Conservation (phyloP, 148 eudicot genomes). For the Fagopyrum esculentum region DNA sequence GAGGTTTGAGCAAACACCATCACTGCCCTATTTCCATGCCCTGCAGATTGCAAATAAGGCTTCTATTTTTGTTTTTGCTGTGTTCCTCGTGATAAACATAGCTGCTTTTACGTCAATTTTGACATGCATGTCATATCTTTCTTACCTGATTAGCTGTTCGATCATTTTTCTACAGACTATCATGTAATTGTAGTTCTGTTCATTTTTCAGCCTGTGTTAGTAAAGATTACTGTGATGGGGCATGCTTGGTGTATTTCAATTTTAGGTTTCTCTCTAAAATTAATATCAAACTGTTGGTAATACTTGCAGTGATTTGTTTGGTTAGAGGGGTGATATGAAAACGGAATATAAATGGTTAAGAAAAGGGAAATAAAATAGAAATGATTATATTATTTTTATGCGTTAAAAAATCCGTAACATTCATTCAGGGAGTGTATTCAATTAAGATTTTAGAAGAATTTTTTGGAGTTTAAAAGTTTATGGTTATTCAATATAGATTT, state of each 20-base stretch:
- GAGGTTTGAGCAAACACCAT: conserved; percentile 17
- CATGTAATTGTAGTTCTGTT: not conserved
- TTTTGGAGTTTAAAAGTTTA: too few relatives aligned
- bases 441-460: too few relatives aligned
- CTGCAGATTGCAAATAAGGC: conserved; percentile 8
- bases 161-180: not conserved
- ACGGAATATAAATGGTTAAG: too few relatives aligned
- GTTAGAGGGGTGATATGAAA: too few relatives aligned
- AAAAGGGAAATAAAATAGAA: too few relatives aligned
- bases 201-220: not conserved
- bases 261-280: not conserved
- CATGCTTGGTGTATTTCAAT: not conserved
- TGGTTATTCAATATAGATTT: too few relatives aligned
- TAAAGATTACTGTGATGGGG: not conserved
- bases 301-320: not conserved
- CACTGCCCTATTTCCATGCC: not conserved
- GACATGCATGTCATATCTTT: not conserved
- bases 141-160: not conserved
- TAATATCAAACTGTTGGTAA: not conserved
- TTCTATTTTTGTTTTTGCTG: not conserved
- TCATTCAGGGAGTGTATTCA: too few relatives aligned
- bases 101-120: conserved; percentile 2
- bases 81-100: not conserved
- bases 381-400: too few relatives aligned
- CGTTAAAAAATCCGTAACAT: too few relatives aligned